Evolutionary conservation across 441 rosid genomes (phyloP), one percentile per base, ranked within the genome.

Genomic region (Isatis lusitanica): DNA sequence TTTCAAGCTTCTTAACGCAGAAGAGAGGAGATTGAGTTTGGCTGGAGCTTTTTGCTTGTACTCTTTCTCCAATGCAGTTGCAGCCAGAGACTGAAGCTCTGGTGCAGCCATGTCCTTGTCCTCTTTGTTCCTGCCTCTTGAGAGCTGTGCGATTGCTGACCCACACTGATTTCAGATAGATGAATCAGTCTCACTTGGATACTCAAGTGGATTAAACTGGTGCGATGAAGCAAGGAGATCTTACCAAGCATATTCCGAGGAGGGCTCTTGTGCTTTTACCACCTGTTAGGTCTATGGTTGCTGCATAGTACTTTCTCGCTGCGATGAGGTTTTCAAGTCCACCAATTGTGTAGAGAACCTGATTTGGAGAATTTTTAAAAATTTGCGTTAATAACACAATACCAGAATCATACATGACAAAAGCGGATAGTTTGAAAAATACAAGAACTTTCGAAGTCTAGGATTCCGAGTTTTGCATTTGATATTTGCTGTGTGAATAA

Each of bases 181-280:
- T 26, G 16, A 30, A 66, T 10, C 33, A 30, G 53, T 68, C 39
- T 31, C 60, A 55, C 60, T 55, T 55, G 39, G 3, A 55, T 30
- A n/a, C 58, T 16, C 2, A 2, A 6, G 35, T 26, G 13, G 73
- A 40, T 43, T 64, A 21, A 52, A 73, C 66, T 4, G 50, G 57
- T 26, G 16, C 26, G 40, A 52, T 8, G 50, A 66, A 38, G 50
- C 69, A 74, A 56, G 7, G 64, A 75, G 57, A 68, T 62, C 87
- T 87, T 79, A 95, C 99, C 97, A 93, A 81, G 85, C 97, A 95
- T 57, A 93, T 73, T 70, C 99, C 98, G 35, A 91, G 73, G 55
- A 95, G 89, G 15, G 99, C 95, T 85, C 96, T 87, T 73, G 87
- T 86, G 76, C 90, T 95, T 87, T 91, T 95, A 74, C 99, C 99